Base-by-base conservation (phyloP, 2,329 filamentous ascomycete genomes). In the Exserohilum rostratum region DNA sequence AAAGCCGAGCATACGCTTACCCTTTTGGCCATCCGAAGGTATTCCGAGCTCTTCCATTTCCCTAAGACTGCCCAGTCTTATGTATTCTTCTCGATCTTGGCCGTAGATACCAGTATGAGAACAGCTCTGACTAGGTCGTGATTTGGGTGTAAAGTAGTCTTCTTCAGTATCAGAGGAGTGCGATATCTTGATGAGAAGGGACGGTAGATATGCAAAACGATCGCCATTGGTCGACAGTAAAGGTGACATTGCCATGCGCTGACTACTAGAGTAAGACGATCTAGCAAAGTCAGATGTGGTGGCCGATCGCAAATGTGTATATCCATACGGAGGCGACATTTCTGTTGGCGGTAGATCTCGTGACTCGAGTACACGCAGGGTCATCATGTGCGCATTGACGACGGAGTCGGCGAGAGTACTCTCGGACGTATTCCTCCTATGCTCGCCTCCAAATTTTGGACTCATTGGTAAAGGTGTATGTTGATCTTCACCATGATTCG, bases 341-440 rank as follows among this genome's bases (percentile, higher is more conserved):
- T 57, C 56, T 5, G 40, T 52, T 10, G 58, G 53, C 9, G 66
- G 62, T 2, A 61, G 61, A 12, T 44, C 46, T 7, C 69, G 39
- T 0, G 64, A 55, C 27, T 71, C 68, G 2, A 73, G 53, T 0
- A 65, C 68, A 15, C 60, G 61, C 65, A 72, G 67, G 2, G 70
- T 71, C 18, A 60, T 62, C 3, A 61, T 60, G 39, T 73, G 70
- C 1, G 65, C 67, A n/a, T 69, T 65, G 10, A 72, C 58, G 18
- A 71, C 68, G 0, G 67, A 70, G 49, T 67, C 67, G 18, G 69
- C 65, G 7, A 66, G 46, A 3, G 67, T 27, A 30, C 63, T 68
- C 22, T 71, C 69, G 2, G 60, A 61, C 6, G 67, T 71, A 33
- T 64, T 67, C 1, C 61, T 55, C 25, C 59, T 58, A 31, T 62